Base-by-base conservation (phyloP, 2,329 filamentous ascomycete species). In the Xylaria sp. region DNA sequence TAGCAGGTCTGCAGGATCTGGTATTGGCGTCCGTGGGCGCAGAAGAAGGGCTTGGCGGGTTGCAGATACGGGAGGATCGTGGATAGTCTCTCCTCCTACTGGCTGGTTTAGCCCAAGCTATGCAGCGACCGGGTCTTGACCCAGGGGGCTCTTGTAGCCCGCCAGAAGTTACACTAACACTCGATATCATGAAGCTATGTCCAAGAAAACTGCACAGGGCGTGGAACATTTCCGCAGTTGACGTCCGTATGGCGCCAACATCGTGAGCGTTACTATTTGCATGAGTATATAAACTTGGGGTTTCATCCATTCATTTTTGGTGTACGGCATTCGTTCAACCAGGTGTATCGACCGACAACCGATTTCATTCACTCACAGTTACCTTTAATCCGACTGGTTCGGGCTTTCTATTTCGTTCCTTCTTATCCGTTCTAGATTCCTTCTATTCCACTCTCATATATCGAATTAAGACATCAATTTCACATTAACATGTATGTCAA, bases 11-110 rank as follows among this genome's bases (percentile, higher is more conserved):
- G 28, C 28, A 31, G 4, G 28, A 4, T 9, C 28, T 31, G 28
- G 4, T 9, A 31, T 31, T 31, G 9, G 28, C 28, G 28, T 31
- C 4, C 28, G 4, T 31, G 5, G 5, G 28, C 28, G 4, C 28
- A 5, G 28, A 31, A 31, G 33, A 37, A 6, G 4, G 15, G 37
- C 47, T 51, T 51, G 58, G 58, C 58, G 37, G 37, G 58, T 61
- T 61, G 58, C 58, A 61, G 45, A 56, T 56, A 17, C 51, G 58
- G 51, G 45, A 55, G 43, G 35, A 61, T 54, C 43, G 25, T 43
- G 14, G 58, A 43, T 17, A 37, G 56, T 50, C 45, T 35, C 4
- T 25, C 4, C 35, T 45, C 23, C 19, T 52, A 59, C 56, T 59
- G 56, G 56, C 28, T 43, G 19, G 33, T 37, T 60, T 23, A 23